Conservation (phyloP, 2,329 filamentous ascomycete species). For the Neurospora sp. region DNA sequence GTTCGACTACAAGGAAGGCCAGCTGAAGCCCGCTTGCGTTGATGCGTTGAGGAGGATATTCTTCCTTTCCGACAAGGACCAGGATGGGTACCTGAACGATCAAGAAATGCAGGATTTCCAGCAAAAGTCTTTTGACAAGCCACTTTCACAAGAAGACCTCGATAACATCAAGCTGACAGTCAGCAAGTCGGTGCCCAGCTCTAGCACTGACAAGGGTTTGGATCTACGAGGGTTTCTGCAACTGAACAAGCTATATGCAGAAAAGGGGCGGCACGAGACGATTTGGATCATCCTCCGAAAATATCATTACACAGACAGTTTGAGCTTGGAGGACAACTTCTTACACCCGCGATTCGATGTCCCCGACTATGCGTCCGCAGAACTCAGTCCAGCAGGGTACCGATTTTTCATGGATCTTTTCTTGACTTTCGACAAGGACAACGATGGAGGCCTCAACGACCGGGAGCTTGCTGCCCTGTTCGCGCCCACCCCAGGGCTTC, state of each 20-base stretch:
- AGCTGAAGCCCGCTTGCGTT: slow-evolving; percentile 79
- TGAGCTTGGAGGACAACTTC: slow-evolving; percentile 84
- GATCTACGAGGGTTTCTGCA: slow-evolving; percentile 76
- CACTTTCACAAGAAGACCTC: slow-evolving; percentile 69
- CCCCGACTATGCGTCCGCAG: slow-evolving; percentile 81
- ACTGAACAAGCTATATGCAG: slow-evolving; percentile 90
- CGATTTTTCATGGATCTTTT: slow-evolving; percentile 97
- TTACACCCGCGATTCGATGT: slow-evolving; percentile 92
- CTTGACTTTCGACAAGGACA: slow-evolving; percentile 91
- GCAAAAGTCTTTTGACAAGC: slow-evolving; percentile 82
- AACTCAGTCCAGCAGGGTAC: slow-evolving; percentile 88
- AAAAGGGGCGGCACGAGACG: slow-evolving; percentile 95
- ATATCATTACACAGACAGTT: slow-evolving; percentile 91
- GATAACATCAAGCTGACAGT: slow-evolving; percentile 87
- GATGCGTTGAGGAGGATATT: slow-evolving; percentile 84
- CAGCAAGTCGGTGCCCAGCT: slow-evolving; percentile 53
- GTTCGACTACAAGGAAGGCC: slow-evolving; percentile 88
- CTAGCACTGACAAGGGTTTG: slow-evolving; percentile 60
- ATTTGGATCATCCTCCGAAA: slow-evolving; percentile 95
- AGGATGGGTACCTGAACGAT: slow-evolving; percentile 86
- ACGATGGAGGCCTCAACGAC: slow-evolving; percentile 86
- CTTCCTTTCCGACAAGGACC: slow-evolving; percentile 92
- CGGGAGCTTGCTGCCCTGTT: slow-evolving; percentile 79
- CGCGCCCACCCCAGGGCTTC: slow-evolving; percentile 83
- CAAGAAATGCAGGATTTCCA: slow-evolving; percentile 88